Evolutionary conservation across 768 basidiomycete genomes (phyloP).

Genomic region (button mushroom (Agaricus bisporus)): DNA sequence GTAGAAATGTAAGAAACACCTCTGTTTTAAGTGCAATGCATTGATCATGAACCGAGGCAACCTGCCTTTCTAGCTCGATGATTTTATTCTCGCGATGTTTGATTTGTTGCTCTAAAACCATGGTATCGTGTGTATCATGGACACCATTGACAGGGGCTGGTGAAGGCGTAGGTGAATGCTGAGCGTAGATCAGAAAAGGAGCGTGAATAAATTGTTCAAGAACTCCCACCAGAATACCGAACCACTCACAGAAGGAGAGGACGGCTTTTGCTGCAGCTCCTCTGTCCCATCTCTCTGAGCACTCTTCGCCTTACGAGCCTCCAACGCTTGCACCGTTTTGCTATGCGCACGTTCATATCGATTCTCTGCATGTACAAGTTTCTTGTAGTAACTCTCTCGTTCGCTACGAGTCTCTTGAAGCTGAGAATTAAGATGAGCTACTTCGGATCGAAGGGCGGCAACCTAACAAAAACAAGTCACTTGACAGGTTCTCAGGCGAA

Average conservation of each 20-base stretch:
- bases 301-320: conserved; percentile 27
- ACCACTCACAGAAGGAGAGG: conserved; percentile 71
- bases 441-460: conserved; percentile 50
- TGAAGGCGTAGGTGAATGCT: conserved; percentile 33
- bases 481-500: background rate
- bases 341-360: conserved; percentile 59
- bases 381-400: conserved; percentile 41
- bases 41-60: conserved; percentile 37
- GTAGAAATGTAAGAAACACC: conserved; percentile 22
- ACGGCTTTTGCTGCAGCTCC: conserved; percentile 45
- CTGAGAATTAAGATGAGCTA: conserved; percentile 41
- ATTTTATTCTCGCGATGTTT: conserved; percentile 40
- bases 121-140: conserved; percentile 28
- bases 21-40: conserved; percentile 38
- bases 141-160: conserved; percentile 31
- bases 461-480: conserved; percentile 32
- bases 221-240: conserved; percentile 57
- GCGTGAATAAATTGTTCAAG: conserved; percentile 33
- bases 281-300: conserved; percentile 33
- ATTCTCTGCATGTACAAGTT: conserved; percentile 51
- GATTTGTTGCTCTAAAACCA: conserved; percentile 36
- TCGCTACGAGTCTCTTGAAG: conserved; percentile 45
- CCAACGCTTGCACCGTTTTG: conserved; percentile 42
- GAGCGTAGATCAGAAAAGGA: conserved; percentile 36
- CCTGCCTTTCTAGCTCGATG: conserved; percentile 40